A percentile compares a stretch with the other conserved stretches of the same genome.
Conservation (phyloP, 2,329 filamentous ascomycete genomes). For the Pseudopithomyces maydicus region DNA sequence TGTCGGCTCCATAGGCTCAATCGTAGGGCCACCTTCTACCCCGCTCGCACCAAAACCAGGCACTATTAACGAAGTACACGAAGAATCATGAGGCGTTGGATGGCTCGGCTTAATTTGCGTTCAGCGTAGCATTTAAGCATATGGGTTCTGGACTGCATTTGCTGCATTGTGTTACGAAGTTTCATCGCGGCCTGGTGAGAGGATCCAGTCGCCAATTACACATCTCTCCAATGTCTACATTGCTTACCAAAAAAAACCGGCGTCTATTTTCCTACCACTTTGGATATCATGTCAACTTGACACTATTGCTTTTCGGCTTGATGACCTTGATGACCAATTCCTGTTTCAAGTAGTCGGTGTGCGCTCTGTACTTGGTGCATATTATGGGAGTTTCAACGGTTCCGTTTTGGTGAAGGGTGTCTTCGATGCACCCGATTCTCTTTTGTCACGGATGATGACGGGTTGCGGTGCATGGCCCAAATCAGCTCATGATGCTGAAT, state of each 20-base stretch:
- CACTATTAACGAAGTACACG: slow-evolving; percentile 46
- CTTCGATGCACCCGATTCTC: neutral
- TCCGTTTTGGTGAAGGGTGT: neutral
- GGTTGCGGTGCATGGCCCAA: too few relatives aligned
- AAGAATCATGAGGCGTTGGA: slow-evolving; percentile 42
- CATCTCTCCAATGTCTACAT: slow-evolving; percentile 10
- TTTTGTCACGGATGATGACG: neutral
- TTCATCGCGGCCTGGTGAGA: slow-evolving; percentile 3
- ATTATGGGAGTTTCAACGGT: slow-evolving; percentile 13
- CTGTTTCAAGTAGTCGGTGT: slow-evolving; percentile 10
- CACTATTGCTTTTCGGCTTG: slow-evolving; percentile 19
- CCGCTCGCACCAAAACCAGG: slow-evolving; percentile 41
- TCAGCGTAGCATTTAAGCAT: slow-evolving; percentile 30
- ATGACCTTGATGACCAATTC: slow-evolving; percentile 31
- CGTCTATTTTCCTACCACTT: slow-evolving; percentile 8
- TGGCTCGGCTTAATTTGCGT: slow-evolving; percentile 18
- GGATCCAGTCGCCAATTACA: neutral
- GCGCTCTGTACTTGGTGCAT: slow-evolving; percentile 23
- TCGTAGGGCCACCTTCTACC: slow-evolving; percentile 32
- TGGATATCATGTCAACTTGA: slow-evolving; percentile 18
- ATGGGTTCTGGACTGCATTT: slow-evolving; percentile 19
- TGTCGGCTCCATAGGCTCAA: slow-evolving; percentile 37
- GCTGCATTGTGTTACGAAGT: slow-evolving; percentile 14
- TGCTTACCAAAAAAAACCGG: slow-evolving; percentile 5
- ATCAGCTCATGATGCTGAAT: too few relatives aligned